Percentiles rank a stretch among this genome's conserved stretches.
Conservation (phyloP, 768 basidiomycete genomes). For the Lentinula raphanica region DNA sequence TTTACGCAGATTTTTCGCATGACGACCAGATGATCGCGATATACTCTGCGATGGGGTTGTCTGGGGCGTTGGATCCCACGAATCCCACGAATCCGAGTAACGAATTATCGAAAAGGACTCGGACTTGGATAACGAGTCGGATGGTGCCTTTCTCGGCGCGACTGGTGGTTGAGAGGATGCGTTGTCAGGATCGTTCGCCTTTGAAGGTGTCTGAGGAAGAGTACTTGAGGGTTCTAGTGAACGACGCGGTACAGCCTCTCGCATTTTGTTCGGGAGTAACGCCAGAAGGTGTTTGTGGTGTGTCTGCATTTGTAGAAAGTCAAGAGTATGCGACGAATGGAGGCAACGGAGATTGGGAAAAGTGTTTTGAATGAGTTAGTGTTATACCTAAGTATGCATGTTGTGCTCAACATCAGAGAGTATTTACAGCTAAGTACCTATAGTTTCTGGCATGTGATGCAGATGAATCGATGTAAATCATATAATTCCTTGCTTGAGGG, state of each 20-base stretch:
- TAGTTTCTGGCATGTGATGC: no score
- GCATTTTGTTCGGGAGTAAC: constrained; percentile 46
- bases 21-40: constrained; percentile 84
- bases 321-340: constrained; percentile 63
- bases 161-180: constrained; percentile 58
- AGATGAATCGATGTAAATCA: no score
- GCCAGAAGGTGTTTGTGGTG: constrained; percentile 48
- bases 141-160: constrained; percentile 73
- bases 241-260: constrained; percentile 63
- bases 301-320: constrained; percentile 64
- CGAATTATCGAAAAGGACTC: constrained; percentile 27
- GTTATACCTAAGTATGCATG: no score
- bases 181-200: no score
- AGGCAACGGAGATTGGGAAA: constrained; percentile 70
- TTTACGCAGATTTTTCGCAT: constrained; percentile 82
- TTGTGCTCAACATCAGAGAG: background rate
- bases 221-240: constrained; percentile 73
- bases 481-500: no score
- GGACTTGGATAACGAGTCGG: constrained; percentile 55
- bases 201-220: constrained; percentile 20
- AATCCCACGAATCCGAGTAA: constrained; percentile 18
- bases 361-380: constrained; percentile 35
- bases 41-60: constrained; percentile 57
- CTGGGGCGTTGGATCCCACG: constrained; percentile 31
- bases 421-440: no score